Conservation (phyloP, 2,329 filamentous ascomycete species). For the Nectriaceae sp. region DNA sequence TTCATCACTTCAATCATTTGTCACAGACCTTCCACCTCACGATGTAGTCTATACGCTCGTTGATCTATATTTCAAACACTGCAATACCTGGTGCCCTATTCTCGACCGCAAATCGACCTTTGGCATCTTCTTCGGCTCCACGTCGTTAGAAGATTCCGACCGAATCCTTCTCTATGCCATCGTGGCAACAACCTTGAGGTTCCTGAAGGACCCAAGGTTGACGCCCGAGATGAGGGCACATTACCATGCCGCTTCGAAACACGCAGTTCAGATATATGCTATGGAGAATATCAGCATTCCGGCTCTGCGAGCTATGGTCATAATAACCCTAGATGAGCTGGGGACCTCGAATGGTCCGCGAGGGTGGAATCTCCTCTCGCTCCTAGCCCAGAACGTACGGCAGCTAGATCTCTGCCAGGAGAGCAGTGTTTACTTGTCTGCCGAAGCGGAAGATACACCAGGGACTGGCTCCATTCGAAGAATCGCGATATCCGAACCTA, state of each 20-base stretch:
- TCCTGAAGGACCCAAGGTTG: constrained; percentile 41
- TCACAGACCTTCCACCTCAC: constrained; percentile 56
- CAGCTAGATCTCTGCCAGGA: constrained; percentile 44
- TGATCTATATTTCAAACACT: constrained; percentile 64
- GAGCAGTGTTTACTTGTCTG: constrained; percentile 38
- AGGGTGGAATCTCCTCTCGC: constrained; percentile 43
- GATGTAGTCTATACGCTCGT: constrained; percentile 61
- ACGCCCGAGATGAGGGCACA: constrained; percentile 39
- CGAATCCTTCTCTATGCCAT: constrained; percentile 46
- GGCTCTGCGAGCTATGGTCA: constrained; percentile 42
- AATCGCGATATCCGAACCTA: constrained; percentile 37
- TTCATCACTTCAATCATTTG: constrained; percentile 37
- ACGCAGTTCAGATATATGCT: constrained; percentile 43
- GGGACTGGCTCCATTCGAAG: constrained; percentile 37
- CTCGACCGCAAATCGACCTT: constrained; percentile 46
- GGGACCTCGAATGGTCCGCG: constrained; percentile 45
- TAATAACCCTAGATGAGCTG: constrained; percentile 43
- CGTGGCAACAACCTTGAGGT: constrained; percentile 44
- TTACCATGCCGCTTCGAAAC: constrained; percentile 41
- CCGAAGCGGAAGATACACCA: constrained; percentile 34
- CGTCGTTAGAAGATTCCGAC: constrained; percentile 40
- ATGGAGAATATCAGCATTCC: constrained; percentile 43
- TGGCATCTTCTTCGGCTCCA: constrained; percentile 42
- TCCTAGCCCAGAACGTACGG: constrained; percentile 40
- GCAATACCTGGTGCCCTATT: constrained; percentile 59